Evolutionary conservation across 345 rosid genomes (phyloP).

Genomic region (Fremontodendron californicum): DNA sequence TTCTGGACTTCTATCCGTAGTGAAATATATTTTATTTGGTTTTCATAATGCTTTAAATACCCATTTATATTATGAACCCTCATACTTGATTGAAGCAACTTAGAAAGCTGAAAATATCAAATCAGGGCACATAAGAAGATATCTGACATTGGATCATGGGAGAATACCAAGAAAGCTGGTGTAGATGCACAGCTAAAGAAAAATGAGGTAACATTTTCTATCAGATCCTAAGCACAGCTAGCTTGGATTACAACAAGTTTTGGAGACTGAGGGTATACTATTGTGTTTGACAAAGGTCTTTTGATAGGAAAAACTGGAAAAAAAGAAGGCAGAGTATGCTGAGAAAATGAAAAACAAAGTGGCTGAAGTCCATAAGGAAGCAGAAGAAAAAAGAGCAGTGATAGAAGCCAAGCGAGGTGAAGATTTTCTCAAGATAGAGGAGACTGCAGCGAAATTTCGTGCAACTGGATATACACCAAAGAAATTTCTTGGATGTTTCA

Average conservation of each 20-base stretch:
- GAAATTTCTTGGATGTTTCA: slow-evolving; percentile 43
- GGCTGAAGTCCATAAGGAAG: slow-evolving; percentile 51
- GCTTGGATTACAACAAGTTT: neutral
- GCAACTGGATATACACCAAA: slow-evolving; percentile 41
- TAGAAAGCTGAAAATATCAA: neutral
- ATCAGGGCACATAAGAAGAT: slow-evolving; percentile 57
- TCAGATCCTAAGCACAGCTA: neutral
- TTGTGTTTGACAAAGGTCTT: neutral
- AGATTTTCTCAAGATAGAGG: slow-evolving; percentile 40
- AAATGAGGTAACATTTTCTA: slow-evolving; percentile 48
- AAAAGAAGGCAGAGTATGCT: slow-evolving; percentile 50
- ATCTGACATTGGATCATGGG: slow-evolving; percentile 54
- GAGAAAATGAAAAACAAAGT: slow-evolving; percentile 55
- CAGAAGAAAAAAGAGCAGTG: slow-evolving; percentile 62
- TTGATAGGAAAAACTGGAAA: slow-evolving; percentile 52
- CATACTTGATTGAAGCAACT: neutral
- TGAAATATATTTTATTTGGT: neutral
- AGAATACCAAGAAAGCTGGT: slow-evolving; percentile 50
- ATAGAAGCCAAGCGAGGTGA: slow-evolving; percentile 47
- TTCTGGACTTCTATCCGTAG: neutral
- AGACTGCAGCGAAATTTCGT: slow-evolving; percentile 45
- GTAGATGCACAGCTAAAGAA: slow-evolving; percentile 47
- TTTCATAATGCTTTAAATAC: neutral
- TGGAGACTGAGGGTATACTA: neutral
- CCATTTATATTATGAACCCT: neutral